These are phyloP conservation scores for Trichocladium antarcticum DNA, from an alignment of 495 filamentous ascomycete genomes.

Conservation along the genomic window DNA sequence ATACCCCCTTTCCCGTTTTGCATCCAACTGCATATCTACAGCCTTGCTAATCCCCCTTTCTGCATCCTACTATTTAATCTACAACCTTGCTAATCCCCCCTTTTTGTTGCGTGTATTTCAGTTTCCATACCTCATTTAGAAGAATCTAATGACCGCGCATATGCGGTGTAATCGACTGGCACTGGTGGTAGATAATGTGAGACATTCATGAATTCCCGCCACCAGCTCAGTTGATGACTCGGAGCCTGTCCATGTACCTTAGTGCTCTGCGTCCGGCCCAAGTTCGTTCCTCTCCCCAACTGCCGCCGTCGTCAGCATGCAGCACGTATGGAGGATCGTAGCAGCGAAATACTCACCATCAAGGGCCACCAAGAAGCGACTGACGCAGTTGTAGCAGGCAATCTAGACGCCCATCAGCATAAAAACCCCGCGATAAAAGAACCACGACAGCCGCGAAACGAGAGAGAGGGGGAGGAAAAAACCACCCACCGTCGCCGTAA, in stretches of 20 bases:
- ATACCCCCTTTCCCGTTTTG: conserved; percentile 20
- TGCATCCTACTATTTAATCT: too few species aligned
- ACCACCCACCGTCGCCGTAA: conserved; percentile 54
- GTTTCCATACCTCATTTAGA: too few species aligned
- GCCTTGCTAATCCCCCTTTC: too few species aligned
- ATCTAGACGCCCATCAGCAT: conserved; percentile 19
- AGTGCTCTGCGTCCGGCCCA: conserved; percentile 30
- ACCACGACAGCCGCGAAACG: too few species aligned
- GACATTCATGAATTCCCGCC: too few species aligned
- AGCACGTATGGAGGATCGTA: background rate
- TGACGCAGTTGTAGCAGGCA: conserved; percentile 81
- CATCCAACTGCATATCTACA: conserved; percentile 5
- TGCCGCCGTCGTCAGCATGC: conserved; percentile 13
- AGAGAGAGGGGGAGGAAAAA: background rate
- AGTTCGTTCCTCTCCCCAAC: conserved; percentile 41
- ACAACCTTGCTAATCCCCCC: too few species aligned
- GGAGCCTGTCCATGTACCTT: background rate
- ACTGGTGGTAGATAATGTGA: too few species aligned
- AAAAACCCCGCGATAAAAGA: background rate
- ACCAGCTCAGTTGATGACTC: too few species aligned
- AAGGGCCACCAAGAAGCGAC: conserved; percentile 70
- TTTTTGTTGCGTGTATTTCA: too few species aligned
- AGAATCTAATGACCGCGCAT: too few species aligned
- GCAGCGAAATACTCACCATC: conserved; percentile 47
- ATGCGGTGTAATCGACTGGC: too few species aligned